Base-by-base conservation (phyloP, 352 stramenopile genomes). In the Globisporangium okanoganense region DNA sequence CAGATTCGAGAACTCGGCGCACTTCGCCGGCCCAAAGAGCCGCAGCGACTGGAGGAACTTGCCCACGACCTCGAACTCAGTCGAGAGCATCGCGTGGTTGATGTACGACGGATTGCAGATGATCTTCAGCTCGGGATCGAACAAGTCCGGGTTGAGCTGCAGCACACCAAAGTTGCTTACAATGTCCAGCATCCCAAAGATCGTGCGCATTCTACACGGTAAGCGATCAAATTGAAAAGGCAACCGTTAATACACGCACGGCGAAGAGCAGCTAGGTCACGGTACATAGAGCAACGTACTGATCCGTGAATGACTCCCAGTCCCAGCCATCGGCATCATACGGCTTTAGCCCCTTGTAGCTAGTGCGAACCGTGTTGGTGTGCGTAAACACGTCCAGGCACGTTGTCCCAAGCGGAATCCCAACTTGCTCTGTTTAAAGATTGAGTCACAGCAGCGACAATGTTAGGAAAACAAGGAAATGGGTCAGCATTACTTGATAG, bases 1-100 rank as follows among this genome's bases (percentile, higher is more conserved):
- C 58, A 87, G 58, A 22, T 70, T 68, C 29, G 31, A 14, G 20
- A 79, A 66, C 33, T 86, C 72, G 14, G 70, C 60, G 6, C 65
- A 72, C 56, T 73, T 75, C 16, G 50, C 53, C 13, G 67, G 35
- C 2, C 84, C 82, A 56, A 95, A 95, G 20, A 94, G 66, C 45
- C 73, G 84, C 78, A 95, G 85, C 55, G 73, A 90, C 61, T 94
- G 85, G 12, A 95, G 60, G 61, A 86, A 87, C 29, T 79, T 83
- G 24, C 83, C 86, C 10, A 92, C 73, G 8, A 88, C 73, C 56
- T 95, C 86, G 51, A 73, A 91, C 24, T 93, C 85, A 45, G 75
- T 80, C 31, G 52, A 29, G 45, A 81, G 58, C 70, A 95, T 91
- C n/a, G 81, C 78, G 50, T 90, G 80, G 40, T 91, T 87, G 24